Percentiles rank a stretch among this genome's conserved stretches.
Evolutionary conservation across 2,329 filamentous ascomycete species (phyloP).

Genomic region (Diaporthe nobilis): DNA sequence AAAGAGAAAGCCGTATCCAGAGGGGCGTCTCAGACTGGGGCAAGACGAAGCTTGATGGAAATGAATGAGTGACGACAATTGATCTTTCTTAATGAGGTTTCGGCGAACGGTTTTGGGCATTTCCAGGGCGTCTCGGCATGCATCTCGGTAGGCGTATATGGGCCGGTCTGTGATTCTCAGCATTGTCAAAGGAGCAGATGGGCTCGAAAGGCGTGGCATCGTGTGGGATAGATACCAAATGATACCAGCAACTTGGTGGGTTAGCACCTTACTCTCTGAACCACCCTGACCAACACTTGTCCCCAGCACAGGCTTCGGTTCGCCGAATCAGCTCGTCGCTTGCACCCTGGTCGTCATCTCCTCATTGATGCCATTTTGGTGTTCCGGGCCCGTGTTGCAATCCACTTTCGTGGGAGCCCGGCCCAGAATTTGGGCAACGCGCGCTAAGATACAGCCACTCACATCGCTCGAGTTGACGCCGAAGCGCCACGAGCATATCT

Average conservation of each 20-base stretch:
- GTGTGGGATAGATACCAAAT: conserved; percentile 33
- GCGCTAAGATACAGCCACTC: conserved; percentile 30
- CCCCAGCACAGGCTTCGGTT: background rate
- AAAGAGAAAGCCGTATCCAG: conserved; percentile 59
- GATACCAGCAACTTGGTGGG: conserved; percentile 20
- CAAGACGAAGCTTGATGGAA: conserved; percentile 66
- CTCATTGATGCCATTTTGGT: conserved; percentile 26
- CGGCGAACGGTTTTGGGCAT: conserved; percentile 24
- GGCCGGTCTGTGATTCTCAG: background rate
- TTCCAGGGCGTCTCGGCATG: conserved; percentile 39
- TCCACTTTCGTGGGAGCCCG: conserved; percentile 6
- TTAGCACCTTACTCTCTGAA: conserved; percentile 8
- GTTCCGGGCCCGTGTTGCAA: background rate
- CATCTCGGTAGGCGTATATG: conserved; percentile 34
- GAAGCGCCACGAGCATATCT: conserved; percentile 19
- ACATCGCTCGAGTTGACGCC: conserved; percentile 30
- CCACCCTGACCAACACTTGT: background rate
- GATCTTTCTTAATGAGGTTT: conserved; percentile 31
- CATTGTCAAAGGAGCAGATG: conserved; percentile 23
- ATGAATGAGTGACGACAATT: conserved; percentile 70
- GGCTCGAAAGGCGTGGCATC: background rate
- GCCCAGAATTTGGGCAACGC: conserved; percentile 10
- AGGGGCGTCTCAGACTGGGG: conserved; percentile 51
- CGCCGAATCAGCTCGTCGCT: background rate
- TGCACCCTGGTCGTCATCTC: conserved; percentile 11